Percentiles rank a stretch among this genome's conserved stretches.
Conservation (phyloP, 2,329 filamentous ascomycete genomes). For the Colletotrichum sublineola region DNA sequence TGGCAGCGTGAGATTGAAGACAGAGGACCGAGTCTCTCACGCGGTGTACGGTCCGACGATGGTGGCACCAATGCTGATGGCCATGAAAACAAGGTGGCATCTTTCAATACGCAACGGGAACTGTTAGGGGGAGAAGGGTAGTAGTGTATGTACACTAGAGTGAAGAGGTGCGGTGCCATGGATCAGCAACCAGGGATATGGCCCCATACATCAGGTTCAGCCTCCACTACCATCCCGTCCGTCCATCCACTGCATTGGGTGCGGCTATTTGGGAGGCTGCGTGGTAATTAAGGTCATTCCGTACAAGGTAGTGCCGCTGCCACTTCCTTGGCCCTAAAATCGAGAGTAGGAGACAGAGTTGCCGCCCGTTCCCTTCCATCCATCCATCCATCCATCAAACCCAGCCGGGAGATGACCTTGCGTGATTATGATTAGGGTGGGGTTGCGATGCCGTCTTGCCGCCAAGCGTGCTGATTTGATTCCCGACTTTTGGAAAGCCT, state of each 20-base stretch:
- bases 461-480: neutral
- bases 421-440: constrained; percentile 4
- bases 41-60: neutral
- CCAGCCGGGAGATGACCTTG: neutral
- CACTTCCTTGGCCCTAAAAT: neutral
- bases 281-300: neutral
- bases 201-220: constrained; percentile 23
- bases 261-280: constrained; percentile 25
- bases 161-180: neutral
- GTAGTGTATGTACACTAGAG: neutral
- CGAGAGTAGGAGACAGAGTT: constrained; percentile 1
- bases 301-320: neutral
- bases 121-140: neutral
- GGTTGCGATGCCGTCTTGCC: constrained; percentile 16
- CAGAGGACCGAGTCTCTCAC: neutral
- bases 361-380: neutral
- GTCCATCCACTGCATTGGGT: constrained; percentile 33
- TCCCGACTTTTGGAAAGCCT: constrained; percentile 4
- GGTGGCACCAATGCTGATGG: neutral
- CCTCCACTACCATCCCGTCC: constrained; percentile 38
- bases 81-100: too few relatives aligned
- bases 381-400: neutral
- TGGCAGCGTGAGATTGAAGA: neutral
- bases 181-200: constrained; percentile 8
- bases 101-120: neutral